Evolutionary conservation across 192 early-diverging fungal species (phyloP).

Genomic region (Coemansia sp.): DNA sequence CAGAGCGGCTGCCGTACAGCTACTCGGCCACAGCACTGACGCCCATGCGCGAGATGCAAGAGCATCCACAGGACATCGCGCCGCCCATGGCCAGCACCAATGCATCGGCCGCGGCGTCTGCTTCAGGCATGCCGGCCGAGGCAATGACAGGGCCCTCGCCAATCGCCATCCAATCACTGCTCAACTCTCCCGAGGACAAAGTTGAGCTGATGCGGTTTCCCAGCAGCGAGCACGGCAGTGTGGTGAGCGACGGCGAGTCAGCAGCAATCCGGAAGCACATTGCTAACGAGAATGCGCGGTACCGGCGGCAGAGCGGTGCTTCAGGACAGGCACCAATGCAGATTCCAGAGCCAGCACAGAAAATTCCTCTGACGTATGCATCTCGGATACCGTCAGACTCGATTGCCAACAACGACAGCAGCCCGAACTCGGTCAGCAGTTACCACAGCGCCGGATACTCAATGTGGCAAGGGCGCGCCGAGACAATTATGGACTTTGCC

Average conservation of each 20-base stretch:
- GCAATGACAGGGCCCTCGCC: slow-evolving; percentile 13
- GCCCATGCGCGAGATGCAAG: slow-evolving; percentile 42
- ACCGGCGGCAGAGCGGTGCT: slow-evolving; percentile 33
- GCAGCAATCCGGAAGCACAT: slow-evolving; percentile 42
- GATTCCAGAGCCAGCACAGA: neutral
- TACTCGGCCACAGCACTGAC: slow-evolving; percentile 7
- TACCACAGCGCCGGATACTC: slow-evolving; percentile 53
- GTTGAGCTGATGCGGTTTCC: neutral
- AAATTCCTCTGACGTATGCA: neutral
- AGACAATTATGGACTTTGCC: slow-evolving; percentile 50
- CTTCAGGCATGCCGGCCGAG: neutral
- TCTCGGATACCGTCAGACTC: slow-evolving; percentile 12
- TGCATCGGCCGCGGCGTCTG: neutral
- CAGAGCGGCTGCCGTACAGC: slow-evolving; percentile 7
- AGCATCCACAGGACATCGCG: slow-evolving; percentile 22
- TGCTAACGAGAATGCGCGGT: slow-evolving; percentile 50
- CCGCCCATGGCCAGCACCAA: neutral
- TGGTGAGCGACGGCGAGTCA: slow-evolving; percentile 5
- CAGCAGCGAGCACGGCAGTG: slow-evolving; percentile 10
- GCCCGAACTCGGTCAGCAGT: slow-evolving; percentile 47
- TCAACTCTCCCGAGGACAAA: slow-evolving; percentile 32
- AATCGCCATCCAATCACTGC: slow-evolving; percentile 45
- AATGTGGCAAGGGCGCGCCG: slow-evolving; percentile 40
- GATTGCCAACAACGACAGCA: slow-evolving; percentile 29
- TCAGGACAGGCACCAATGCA: slow-evolving; percentile 17